Conservation (phyloP, 192 early-diverging fungal species). For the Rhizoclosmatium sp. region DNA sequence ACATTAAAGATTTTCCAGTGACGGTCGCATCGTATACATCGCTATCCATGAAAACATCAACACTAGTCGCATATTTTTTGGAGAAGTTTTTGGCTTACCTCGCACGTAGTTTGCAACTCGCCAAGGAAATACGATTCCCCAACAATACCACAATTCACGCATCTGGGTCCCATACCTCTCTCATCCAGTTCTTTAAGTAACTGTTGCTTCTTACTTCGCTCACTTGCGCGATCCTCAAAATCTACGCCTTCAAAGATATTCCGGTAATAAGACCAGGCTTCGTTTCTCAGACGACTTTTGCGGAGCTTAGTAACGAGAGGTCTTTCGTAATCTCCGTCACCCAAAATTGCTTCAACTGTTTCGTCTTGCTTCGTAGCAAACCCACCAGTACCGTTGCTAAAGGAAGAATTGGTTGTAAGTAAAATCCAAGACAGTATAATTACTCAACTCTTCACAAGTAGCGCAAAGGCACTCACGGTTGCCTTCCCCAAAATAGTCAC, state of each 20-base stretch:
- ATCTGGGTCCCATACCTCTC: constrained; percentile 6
- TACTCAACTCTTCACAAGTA: constrained; percentile 70
- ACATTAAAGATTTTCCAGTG: constrained; percentile 51
- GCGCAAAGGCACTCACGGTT: constrained; percentile 78
- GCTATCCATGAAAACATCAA: constrained; percentile 29
- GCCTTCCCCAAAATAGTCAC: constrained; percentile 70
- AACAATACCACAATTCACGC: constrained; percentile 22
- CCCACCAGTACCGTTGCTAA: constrained; percentile 27
- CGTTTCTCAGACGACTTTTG: constrained; percentile 17
- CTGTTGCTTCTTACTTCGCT: constrained; percentile 12
- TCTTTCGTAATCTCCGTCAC: constrained; percentile 32
- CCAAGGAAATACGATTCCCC: constrained; percentile 8
- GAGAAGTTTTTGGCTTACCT: neutral
- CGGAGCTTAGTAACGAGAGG: constrained; percentile 30
- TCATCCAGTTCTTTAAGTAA: constrained; percentile 9
- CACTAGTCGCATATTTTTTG: neutral
- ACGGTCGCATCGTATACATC: constrained; percentile 50
- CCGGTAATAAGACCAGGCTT: constrained; percentile 27
- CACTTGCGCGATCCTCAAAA: constrained; percentile 20
- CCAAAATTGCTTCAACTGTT: constrained; percentile 8
- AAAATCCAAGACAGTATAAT: constrained; percentile 8
- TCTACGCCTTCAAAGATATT: constrained; percentile 25
- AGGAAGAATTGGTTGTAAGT: constrained; percentile 8
- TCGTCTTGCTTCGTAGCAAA: constrained; percentile 9
- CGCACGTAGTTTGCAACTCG: neutral